Evolutionary conservation across 1,284 basidiomycete genomes (phyloP), one percentile per base, ranked within the genome.

Genomic region (Naganishia cerealis): DNA sequence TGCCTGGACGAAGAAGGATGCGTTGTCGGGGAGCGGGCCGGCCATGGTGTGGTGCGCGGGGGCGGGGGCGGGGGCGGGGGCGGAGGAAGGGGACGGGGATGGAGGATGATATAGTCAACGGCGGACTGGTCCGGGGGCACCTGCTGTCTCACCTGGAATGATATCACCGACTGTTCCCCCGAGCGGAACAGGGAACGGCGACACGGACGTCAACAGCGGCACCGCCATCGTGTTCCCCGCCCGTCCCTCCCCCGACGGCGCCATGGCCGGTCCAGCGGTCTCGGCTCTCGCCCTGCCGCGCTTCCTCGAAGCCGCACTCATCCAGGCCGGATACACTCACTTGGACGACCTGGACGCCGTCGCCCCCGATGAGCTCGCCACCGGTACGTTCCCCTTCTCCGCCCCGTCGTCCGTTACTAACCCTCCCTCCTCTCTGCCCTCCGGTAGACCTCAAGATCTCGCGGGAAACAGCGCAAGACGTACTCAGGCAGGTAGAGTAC

Each of bases 1-100:
- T 7, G 95, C 94, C 57, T 89, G 87, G 73, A 96, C 97, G 81
- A 93, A 94, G 80, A 94, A 73, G 13, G 70, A 63, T 53, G 61
- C 29, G 6, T 42, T 42, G 57, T n/a, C 18, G 39, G 33, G 24
- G 18, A 13, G 57, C 40, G 57, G 6, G 40, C n/a, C 10, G n/a
- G n/a, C 18, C 54, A 56, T 56, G 36, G 36, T 56, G 54, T 39
- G 36, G 36, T 21, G 26, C 29, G 33, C 13, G 21, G 26, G 36
- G 29, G 29, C 7, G 36, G 21, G 29, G 18, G 53, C 26, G 16
- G 12, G 26, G 26, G 29, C 16, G 26, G 18, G 57, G 42, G 39
- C 46, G 12, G 56, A 18, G n/a, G n/a, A n/a, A n/a, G n/a, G n/a
- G n/a, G n/a, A 38, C 6, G 38, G 15, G 18, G n/a, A 57, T 38